Conservation (phyloP, 768 basidiomycete genomes). For the Tricholoma furcatifolium region DNA sequence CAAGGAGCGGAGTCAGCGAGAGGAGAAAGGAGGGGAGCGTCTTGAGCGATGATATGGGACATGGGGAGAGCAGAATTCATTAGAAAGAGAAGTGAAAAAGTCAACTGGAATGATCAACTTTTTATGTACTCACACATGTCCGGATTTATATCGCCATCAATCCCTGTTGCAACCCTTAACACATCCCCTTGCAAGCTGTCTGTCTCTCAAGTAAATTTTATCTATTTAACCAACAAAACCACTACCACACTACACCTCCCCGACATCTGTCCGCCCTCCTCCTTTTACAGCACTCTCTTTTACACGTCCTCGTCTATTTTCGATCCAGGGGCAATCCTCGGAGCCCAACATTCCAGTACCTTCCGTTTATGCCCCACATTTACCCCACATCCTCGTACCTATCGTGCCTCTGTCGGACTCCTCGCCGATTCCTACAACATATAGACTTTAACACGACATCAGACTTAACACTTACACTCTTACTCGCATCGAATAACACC, state of each 20-base stretch:
- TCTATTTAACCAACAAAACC: not conserved
- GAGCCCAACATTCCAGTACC: conserved; percentile 17
- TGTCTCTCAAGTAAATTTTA: not conserved
- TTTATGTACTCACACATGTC: conserved; percentile 22
- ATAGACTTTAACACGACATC: conserved; percentile 3
- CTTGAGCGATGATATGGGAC: conserved; percentile 57
- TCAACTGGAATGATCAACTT: conserved; percentile 24
- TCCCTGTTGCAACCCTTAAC: conserved; percentile 13
- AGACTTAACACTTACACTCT: not conserved
- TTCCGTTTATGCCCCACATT: conserved; percentile 14
- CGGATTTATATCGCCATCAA: conserved; percentile 31
- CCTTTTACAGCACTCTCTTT: conserved; percentile 14
- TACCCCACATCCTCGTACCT: conserved; percentile 25
- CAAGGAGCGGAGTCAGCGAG: conserved; percentile 42
- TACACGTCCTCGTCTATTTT: conserved; percentile 16
- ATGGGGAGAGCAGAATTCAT: conserved; percentile 41
- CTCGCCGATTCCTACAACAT: not conserved
- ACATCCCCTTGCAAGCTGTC: not conserved
- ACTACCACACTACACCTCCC: conserved; percentile 7
- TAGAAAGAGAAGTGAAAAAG: conserved; percentile 13
- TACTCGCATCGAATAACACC: not conserved
- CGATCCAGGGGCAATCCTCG: conserved; percentile 24
- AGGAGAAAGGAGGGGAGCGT: conserved; percentile 60
- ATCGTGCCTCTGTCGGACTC: too few species aligned
- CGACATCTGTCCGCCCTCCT: conserved; percentile 20